Evolutionary conservation across 768 basidiomycete species (phyloP), one percentile per base, ranked within the genome.

Genomic region (Clavulina sp.): DNA sequence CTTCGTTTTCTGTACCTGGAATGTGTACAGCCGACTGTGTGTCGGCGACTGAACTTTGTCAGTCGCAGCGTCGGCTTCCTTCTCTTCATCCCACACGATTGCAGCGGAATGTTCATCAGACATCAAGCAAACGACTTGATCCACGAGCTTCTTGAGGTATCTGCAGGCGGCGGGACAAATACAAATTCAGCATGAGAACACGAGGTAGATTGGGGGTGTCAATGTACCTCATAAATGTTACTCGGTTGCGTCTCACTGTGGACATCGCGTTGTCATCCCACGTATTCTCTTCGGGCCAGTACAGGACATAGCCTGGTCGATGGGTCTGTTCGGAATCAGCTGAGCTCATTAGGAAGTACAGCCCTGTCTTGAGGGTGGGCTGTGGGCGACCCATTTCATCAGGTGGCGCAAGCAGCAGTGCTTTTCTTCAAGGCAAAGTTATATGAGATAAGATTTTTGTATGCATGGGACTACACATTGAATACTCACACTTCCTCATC

Each of bases 111-210:
- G 71, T 16, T 70, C 68, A 0, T 69, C 57, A 3, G 77, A 75
- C n/a, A 79, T 60, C 32, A 78, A 57, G 29, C 70, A 70, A 1
- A 72, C 57, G 1, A 74, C 58, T 59, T 80, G 78, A 54, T 78
- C 74, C 16, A 71, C 63, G 32, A 78, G 67, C 61, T 77, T 76
- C 2, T 69, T 76, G 13, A 80, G 69, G 56, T 80, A 80, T 47
- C 78, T 79, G n/a, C n/a, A n/a, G n/a, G n/a, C n/a, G n/a, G n/a
- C n/a, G n/a, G n/a, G n/a, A n/a, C n/a, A 30, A 2, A 50, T 3
- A 23, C 5, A 24, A 24, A 4, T 23, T 21, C n/a, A 9, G 19
- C 48, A 57, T 26, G n/a, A n/a, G n/a, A n/a, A n/a, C n/a, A n/a
- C n/a, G n/a, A n/a, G n/a, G n/a, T n/a, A n/a, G n/a, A n/a, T 46